A percentile compares a stretch with the other conserved stretches of the same genome.
These are phyloP conservation scores for Fusarium palustre DNA, from an alignment of 2,329 filamentous ascomycete genomes.

Conservation along the genomic window DNA sequence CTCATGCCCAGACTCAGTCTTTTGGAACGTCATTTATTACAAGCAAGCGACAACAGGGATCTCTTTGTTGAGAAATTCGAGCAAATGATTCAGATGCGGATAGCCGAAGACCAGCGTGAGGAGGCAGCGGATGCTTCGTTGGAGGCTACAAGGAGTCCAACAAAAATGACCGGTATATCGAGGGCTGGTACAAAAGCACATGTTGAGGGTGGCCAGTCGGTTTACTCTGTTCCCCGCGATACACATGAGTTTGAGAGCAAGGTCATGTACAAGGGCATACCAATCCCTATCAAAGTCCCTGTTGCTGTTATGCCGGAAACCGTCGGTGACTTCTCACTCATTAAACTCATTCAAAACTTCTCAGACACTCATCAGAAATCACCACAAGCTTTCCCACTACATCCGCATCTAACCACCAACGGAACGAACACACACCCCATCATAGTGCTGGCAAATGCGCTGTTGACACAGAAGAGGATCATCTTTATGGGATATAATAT, in stretches of 20 bases:
- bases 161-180: slow-evolving; percentile 62
- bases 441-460: slow-evolving; percentile 92
- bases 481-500: slow-evolving; percentile 96
- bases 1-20: slow-evolving; percentile 87
- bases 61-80: slow-evolving; percentile 98
- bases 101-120: slow-evolving; percentile 71
- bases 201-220: slow-evolving; percentile 67
- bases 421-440: slow-evolving; percentile 92
- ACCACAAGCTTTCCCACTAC: slow-evolving; percentile 85
- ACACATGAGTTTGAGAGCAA: slow-evolving; percentile 98
- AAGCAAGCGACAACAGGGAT: slow-evolving; percentile 93
- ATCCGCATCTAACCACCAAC: slow-evolving; percentile 93
- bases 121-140: slow-evolving; percentile 52
- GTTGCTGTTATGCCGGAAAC: slow-evolving; percentile 94
- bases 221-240: slow-evolving; percentile 85
- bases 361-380: slow-evolving; percentile 83
- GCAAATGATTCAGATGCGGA: slow-evolving; percentile 87
- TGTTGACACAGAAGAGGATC: slow-evolving; percentile 95
- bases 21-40: slow-evolving; percentile 86
- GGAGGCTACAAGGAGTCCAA: slow-evolving; percentile 62
- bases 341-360: slow-evolving; percentile 97
- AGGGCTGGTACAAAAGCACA: slow-evolving; percentile 73
- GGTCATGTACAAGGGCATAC: slow-evolving; percentile 95
- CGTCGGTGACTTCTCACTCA: slow-evolving; percentile 95
- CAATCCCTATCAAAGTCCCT: slow-evolving; percentile 95